Evolutionary conservation across 129 eudicot genomes (phyloP).

Genomic region (Helianthus annuus): DNA sequence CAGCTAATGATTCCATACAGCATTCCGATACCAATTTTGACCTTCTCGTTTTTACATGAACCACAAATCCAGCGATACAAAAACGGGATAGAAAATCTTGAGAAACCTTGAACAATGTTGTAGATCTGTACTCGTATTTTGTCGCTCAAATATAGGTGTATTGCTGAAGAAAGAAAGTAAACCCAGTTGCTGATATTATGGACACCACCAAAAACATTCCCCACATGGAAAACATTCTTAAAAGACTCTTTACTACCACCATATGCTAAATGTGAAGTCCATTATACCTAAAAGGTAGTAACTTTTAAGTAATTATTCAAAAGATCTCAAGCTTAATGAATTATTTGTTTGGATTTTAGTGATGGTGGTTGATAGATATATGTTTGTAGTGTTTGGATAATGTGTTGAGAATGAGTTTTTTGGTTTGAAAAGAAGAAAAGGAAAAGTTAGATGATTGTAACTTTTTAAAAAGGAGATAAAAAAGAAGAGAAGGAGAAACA

Average conservation of each 20-base stretch:
- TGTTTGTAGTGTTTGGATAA: too few relatives aligned
- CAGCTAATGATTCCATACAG: slow-evolving; percentile 8
- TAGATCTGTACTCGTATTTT: slow-evolving; percentile 17
- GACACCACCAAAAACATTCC: slow-evolving; percentile 18
- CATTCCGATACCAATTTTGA: slow-evolving; percentile 27
- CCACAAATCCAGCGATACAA: neutral
- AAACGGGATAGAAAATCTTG: slow-evolving; percentile 6
- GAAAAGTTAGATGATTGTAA: too few relatives aligned
- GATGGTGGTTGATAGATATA: too few relatives aligned
- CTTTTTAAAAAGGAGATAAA: too few relatives aligned
- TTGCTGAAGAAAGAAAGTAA: slow-evolving; percentile 26
- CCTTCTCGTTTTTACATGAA: neutral
- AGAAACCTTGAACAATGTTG: slow-evolving; percentile 18
- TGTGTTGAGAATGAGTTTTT: too few relatives aligned
- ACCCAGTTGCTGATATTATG: slow-evolving; percentile 17
- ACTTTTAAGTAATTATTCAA: too few relatives aligned
- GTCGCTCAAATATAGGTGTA: neutral
- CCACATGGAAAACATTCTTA: slow-evolving; percentile 25
- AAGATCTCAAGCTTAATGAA: too few relatives aligned
- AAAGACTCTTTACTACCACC: slow-evolving; percentile 8
- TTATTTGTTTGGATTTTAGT: too few relatives aligned
- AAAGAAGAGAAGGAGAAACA: too few relatives aligned
- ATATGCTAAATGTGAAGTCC: too few relatives aligned
- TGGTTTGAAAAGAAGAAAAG: too few relatives aligned
- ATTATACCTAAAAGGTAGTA: too few relatives aligned